A percentile compares a stretch with the other conserved stretches of the same genome.
Evolutionary conservation across 345 rosid genomes (phyloP).

Genomic region (Eucalyptus paniculata): DNA sequence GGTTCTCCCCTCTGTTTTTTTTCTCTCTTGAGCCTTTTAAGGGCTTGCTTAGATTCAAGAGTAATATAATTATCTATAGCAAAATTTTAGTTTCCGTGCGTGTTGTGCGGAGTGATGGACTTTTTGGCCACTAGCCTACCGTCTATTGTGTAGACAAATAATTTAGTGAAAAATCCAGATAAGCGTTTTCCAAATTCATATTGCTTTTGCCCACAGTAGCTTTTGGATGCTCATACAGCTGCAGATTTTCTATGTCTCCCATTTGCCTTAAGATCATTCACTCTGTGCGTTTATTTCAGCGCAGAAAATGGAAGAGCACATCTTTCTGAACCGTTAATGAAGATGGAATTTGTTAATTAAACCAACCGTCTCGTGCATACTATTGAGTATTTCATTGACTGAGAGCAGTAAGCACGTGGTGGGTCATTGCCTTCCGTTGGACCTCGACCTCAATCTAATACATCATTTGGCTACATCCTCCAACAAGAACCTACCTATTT

Average conservation of each 20-base stretch:
- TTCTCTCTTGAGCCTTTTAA: too few relatives aligned
- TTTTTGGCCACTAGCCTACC: too few relatives aligned
- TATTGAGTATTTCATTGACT: background rate
- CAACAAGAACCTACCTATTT: background rate
- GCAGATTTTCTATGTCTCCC: background rate
- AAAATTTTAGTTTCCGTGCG: too few relatives aligned
- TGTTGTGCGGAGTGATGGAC: too few relatives aligned
- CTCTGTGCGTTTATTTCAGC: background rate
- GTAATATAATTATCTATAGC: too few relatives aligned
- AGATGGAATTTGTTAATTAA: background rate
- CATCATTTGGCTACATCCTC: background rate
- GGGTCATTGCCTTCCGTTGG: background rate
- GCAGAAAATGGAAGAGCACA: background rate
- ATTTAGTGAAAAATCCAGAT: too few relatives aligned
- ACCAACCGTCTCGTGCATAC: rapidly evolving
- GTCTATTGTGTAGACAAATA: too few relatives aligned
- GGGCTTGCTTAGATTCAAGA: too few relatives aligned
- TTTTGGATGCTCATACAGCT: background rate
- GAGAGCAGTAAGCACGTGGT: background rate
- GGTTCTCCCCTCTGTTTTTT: too few relatives aligned
- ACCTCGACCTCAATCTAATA: background rate
- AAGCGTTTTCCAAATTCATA: too few relatives aligned
- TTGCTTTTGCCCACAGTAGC: too few relatives aligned
- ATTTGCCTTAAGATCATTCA: background rate
- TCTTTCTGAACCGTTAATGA: too few relatives aligned